These are phyloP conservation scores for Microcyclospora pomicola DNA, from an alignment of 2,329 filamentous ascomycete genomes.

Conservation along the genomic window DNA sequence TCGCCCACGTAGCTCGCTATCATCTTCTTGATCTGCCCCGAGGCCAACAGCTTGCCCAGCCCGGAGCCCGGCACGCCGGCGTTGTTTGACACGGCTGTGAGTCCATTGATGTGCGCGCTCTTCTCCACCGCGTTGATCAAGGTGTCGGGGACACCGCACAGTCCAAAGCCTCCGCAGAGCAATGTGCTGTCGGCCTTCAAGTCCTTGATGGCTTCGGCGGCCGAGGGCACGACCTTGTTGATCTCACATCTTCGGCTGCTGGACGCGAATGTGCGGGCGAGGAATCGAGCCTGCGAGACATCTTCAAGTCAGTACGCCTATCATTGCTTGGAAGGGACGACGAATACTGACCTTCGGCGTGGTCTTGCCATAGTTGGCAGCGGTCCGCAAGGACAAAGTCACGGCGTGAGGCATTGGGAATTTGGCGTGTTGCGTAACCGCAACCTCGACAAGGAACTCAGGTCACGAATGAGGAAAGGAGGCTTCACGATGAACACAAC, in stretches of 20 bases:
- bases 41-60: constrained; percentile 52
- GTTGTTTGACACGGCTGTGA: constrained; percentile 72
- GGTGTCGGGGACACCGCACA: constrained; percentile 63
- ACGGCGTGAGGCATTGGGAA: neutral
- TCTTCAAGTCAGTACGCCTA: neutral
- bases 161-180: constrained; percentile 67
- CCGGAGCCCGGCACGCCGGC: constrained; percentile 59
- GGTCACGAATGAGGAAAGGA: neutral
- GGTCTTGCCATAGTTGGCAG: neutral
- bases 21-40: constrained; percentile 57
- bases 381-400: neutral
- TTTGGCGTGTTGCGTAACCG: neutral
- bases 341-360: neutral
- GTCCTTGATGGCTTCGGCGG: constrained; percentile 56
- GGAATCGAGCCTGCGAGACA: neutral
- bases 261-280: neutral
- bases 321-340: neutral
- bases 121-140: constrained; percentile 56
- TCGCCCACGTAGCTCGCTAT: constrained; percentile 64
- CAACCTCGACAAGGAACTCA: neutral
- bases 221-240: constrained; percentile 26
- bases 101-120: constrained; percentile 38
- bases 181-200: constrained; percentile 56
- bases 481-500: neutral
- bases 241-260: neutral